Conservation (phyloP, 2,329 filamentous ascomycete species). For the Calonectria henricotiae region DNA sequence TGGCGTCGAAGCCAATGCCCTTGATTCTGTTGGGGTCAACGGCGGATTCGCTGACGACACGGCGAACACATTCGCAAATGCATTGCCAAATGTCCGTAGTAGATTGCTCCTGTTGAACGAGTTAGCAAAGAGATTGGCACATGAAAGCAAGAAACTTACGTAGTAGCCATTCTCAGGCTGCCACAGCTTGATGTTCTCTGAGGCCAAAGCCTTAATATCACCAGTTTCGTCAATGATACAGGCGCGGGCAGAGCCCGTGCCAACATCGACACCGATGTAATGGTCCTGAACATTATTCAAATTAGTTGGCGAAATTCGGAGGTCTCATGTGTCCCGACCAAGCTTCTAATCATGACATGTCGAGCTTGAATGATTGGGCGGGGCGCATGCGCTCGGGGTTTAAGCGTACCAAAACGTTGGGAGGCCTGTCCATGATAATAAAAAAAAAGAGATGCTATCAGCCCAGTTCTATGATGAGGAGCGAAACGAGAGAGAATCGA, state of each 20-base stretch:
- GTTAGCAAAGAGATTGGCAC: slow-evolving; percentile 29
- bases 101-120: slow-evolving; percentile 84
- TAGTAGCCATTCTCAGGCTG: slow-evolving; percentile 84
- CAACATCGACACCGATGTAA: slow-evolving; percentile 93
- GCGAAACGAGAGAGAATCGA: slow-evolving; percentile 21
- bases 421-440: slow-evolving; percentile 56
- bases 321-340: slow-evolving; percentile 18
- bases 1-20: slow-evolving; percentile 97
- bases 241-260: slow-evolving; percentile 94
- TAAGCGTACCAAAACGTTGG: slow-evolving; percentile 55
- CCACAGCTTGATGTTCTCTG: slow-evolving; percentile 86
- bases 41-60: slow-evolving; percentile 85
- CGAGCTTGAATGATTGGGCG: slow-evolving; percentile 20
- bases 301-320: slow-evolving; percentile 39
- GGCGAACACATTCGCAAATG: slow-evolving; percentile 90
- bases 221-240: slow-evolving; percentile 95
- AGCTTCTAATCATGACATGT: slow-evolving; percentile 30
- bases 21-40: slow-evolving; percentile 84
- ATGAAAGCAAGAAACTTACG: slow-evolving; percentile 63
- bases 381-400: slow-evolving; percentile 3
- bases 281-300: slow-evolving; percentile 64
- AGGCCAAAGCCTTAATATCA: slow-evolving; percentile 85
- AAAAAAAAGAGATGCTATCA: slow-evolving; percentile 35
- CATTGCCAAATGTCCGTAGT: slow-evolving; percentile 97
- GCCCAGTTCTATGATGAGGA: slow-evolving; percentile 34